Percentiles rank a stretch among this genome's conserved stretches.
phyloP scores from a whole-genome alignment of 257 asterid species.

The Solanum rostratum region DNA sequence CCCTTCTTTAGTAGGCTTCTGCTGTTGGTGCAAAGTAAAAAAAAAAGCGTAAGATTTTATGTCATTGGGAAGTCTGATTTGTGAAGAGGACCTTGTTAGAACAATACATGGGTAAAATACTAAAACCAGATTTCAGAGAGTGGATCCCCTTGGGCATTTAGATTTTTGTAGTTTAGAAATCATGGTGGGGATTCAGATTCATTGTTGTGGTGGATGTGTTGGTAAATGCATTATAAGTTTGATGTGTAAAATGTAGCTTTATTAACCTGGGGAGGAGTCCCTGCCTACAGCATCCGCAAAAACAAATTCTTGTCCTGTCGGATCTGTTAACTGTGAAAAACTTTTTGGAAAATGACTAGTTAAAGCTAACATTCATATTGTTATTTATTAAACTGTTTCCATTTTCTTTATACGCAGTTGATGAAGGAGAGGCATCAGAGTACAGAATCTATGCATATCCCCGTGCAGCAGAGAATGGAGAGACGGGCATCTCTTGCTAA shows the following conservation, averaged over 20 bases:
- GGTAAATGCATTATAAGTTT: not conserved
- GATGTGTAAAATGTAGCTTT: not conserved
- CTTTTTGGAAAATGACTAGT: not conserved
- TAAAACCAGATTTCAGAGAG: not conserved
- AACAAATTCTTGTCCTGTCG: not conserved
- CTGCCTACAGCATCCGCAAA: not conserved
- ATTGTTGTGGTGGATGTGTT: not conserved
- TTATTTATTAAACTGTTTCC: not conserved
- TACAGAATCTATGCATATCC: slow-evolving; percentile 36
- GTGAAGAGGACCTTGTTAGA: not conserved
- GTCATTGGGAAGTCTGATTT: not conserved
- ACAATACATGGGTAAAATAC: not conserved
- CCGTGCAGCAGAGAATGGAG: slow-evolving; percentile 69
- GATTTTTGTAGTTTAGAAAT: not conserved
- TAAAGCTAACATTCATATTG: not conserved
- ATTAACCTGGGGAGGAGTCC: not conserved
- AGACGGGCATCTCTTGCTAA: slow-evolving; percentile 55
- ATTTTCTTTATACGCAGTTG: slow-evolving; percentile 27
- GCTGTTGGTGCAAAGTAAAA: not conserved
- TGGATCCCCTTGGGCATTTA: not conserved
- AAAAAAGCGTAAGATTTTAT: not conserved
- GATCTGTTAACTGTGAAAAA: not conserved
- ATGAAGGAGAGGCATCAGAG: slow-evolving; percentile 52
- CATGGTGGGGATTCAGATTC: not conserved
- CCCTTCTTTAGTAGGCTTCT: not conserved